A percentile compares a stretch with the other conserved stretches of the same genome.
Evolutionary conservation across 2,329 filamentous ascomycete genomes (phyloP).

Genomic region (Xylaria sp.): DNA sequence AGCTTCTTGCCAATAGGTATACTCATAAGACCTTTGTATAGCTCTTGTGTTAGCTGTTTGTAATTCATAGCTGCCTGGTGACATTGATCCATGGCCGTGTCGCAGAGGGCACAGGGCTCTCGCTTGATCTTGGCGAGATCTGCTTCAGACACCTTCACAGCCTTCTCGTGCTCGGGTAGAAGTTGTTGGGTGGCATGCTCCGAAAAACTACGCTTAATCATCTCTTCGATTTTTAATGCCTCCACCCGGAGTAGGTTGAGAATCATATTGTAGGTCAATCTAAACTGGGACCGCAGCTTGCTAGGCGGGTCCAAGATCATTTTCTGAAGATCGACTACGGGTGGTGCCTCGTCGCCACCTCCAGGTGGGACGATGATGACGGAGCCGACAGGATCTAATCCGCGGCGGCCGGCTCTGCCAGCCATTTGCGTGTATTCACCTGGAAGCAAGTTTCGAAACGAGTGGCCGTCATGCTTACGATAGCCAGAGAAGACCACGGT

Average conservation of each 20-base stretch:
- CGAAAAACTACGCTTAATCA: conserved; percentile 99
- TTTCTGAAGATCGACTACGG: conserved; percentile 78
- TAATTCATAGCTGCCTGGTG: conserved; percentile 84
- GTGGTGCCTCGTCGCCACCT: conserved; percentile 82
- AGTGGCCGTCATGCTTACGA: conserved; percentile 92
- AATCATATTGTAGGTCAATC: conserved; percentile 99
- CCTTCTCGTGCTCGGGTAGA: conserved; percentile 92
- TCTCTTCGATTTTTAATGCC: conserved; percentile 97
- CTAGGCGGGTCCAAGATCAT: conserved; percentile 98
- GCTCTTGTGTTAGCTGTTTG: conserved; percentile 76
- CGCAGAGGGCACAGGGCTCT: conserved; percentile 81
- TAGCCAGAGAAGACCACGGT: conserved; percentile 98
- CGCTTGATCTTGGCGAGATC: conserved; percentile 90
- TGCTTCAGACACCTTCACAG: conserved; percentile 88
- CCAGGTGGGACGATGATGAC: conserved; percentile 91
- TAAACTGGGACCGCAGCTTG: conserved; percentile 93
- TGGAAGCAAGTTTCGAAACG: conserved; percentile 87
- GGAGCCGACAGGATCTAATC: conserved; percentile 88
- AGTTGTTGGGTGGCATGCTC: conserved; percentile 96
- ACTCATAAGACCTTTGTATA: conserved; percentile 77
- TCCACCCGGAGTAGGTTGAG: conserved; percentile 93
- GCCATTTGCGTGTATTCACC: conserved; percentile 99
- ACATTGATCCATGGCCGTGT: conserved; percentile 77
- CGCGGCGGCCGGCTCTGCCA: conserved; percentile 88
- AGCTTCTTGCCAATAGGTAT: conserved; percentile 84